phyloP scores from a whole-genome alignment of 768 basidiomycete genomes.

The Psilocybe cyanescens region DNA sequence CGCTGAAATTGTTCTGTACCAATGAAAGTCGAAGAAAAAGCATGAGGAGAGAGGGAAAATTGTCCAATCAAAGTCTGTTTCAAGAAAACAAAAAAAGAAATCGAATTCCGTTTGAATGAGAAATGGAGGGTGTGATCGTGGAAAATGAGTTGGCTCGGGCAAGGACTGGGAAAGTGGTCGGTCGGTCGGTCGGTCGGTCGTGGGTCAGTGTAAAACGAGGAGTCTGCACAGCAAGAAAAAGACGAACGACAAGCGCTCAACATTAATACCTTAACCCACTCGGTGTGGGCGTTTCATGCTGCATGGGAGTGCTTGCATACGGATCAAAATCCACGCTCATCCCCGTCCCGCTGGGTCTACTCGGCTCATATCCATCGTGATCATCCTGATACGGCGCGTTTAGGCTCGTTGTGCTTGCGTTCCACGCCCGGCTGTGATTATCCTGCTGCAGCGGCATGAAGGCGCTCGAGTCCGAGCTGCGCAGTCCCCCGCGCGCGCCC shows the following conservation, averaged over 20 bases:
- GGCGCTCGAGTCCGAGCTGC: conserved; percentile 62
- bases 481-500: conserved; percentile 13
- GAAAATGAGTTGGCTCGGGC: not conserved
- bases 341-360: conserved; percentile 31
- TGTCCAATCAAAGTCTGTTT: not conserved
- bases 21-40: not conserved
- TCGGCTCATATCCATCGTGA: conserved; percentile 6
- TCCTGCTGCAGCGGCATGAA: conserved; percentile 75
- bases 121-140: not conserved
- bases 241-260: not conserved
- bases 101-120: not conserved
- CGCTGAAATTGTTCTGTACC: no score
- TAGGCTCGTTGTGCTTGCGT: conserved; percentile 54
- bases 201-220: no score
- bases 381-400: conserved; percentile 40
- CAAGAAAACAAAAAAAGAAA: not conserved
- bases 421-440: conserved; percentile 61
- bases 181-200: no score
- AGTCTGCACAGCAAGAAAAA: no score
- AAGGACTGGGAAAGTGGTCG: no score
- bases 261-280: conserved; percentile 7
- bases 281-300: conserved; percentile 6
- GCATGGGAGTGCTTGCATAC: conserved; percentile 32
- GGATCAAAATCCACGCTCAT: conserved; percentile 37
- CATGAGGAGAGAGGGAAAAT: not conserved